Evolutionary conservation across 2,329 filamentous ascomycete genomes (phyloP).

Genomic region (Pestalotiopsis fici): DNA sequence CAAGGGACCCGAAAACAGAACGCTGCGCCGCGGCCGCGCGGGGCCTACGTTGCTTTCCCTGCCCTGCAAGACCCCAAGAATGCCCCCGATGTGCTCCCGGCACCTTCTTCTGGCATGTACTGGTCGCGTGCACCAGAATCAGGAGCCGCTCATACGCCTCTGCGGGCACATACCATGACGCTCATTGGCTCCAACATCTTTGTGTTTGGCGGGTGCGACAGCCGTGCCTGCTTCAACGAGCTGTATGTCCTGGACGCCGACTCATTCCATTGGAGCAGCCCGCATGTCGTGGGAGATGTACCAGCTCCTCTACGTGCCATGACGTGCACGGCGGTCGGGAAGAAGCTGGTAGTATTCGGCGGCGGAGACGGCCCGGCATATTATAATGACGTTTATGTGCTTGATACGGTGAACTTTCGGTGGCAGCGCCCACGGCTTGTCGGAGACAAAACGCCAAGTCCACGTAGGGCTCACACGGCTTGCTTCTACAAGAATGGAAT

Average conservation of each 20-base stretch:
- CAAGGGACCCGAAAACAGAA: conserved; percentile 18
- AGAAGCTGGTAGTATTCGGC: conserved; percentile 70
- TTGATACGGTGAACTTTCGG: conserved; percentile 70
- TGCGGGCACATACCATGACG: conserved; percentile 69
- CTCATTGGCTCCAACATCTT: conserved; percentile 68
- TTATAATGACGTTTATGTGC: conserved; percentile 72
- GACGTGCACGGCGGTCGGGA: conserved; percentile 71
- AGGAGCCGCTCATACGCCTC: conserved; percentile 59
- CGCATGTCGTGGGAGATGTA: conserved; percentile 65
- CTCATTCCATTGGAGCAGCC: conserved; percentile 68
- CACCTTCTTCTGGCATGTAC: conserved; percentile 72
- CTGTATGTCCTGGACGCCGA: conserved; percentile 71
- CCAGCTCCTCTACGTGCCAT: conserved; percentile 68
- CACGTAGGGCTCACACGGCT: conserved; percentile 68
- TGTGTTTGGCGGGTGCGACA: conserved; percentile 70
- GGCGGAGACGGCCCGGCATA: conserved; percentile 71
- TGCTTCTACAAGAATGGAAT: conserved; percentile 72
- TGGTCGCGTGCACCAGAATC: conserved; percentile 69
- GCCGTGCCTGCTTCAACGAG: conserved; percentile 68
- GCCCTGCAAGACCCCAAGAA: conserved; percentile 57
- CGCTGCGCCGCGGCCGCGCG: conserved; percentile 29
- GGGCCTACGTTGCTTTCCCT: conserved; percentile 52
- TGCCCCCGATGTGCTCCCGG: conserved; percentile 60
- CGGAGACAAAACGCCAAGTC: conserved; percentile 59
- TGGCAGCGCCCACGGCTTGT: conserved; percentile 65